Conservation (phyloP, 306 rosid species). For the Fragaria ananassa region DNA sequence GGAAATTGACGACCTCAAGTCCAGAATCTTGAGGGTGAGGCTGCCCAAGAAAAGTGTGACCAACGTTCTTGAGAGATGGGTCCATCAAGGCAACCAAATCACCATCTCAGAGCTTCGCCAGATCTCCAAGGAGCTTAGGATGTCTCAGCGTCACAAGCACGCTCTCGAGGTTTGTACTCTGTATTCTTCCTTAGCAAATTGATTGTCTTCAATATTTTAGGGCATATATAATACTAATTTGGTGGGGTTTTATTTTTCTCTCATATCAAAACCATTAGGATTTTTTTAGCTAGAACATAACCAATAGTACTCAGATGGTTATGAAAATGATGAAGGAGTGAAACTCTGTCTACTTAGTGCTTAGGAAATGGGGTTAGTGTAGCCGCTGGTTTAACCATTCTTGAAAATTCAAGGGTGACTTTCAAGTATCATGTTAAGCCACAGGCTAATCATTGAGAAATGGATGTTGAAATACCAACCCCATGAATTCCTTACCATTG, state of each 20-base stretch:
- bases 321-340: not conserved
- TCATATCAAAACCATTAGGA: not conserved
- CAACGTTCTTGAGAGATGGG: conserved; percentile 73
- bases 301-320: not conserved
- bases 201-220: not conserved
- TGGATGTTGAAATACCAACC: not conserved
- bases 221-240: no score
- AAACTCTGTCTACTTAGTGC: not conserved
- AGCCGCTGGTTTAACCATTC: not conserved
- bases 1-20: conserved; percentile 58
- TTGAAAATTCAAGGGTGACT: not conserved
- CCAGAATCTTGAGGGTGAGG: conserved; percentile 69
- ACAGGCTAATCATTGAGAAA: not conserved
- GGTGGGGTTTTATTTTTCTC: not conserved
- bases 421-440: not conserved
- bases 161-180: conserved; percentile 72
- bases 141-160: conserved; percentile 77
- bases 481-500: not conserved
- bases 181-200: not conserved
- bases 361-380: not conserved
- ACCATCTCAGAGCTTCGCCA: conserved; percentile 60
- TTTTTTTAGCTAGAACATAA: not conserved
- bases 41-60: conserved; percentile 83
- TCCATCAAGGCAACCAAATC: conserved; percentile 63
- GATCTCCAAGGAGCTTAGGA: conserved; percentile 75